These are phyloP conservation scores for Didymellaceae sp. DNA, from an alignment of 2,329 filamentous ascomycete genomes.

Conservation along the genomic window DNA sequence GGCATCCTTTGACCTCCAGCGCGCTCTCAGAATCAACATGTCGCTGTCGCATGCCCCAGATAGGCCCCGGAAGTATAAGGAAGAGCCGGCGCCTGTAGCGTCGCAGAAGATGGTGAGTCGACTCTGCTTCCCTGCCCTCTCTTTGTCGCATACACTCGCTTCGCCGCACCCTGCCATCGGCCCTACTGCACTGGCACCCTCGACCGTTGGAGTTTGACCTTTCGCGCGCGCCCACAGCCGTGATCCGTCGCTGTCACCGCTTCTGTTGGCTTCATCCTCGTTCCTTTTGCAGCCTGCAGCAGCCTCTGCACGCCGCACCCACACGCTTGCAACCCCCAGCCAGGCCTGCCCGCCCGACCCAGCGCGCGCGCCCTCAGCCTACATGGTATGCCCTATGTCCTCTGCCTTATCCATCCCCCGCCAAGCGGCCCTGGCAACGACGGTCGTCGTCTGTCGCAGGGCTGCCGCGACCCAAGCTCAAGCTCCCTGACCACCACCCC, in stretches of 20 bases:
- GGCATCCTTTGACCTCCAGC: slow-evolving; percentile 42
- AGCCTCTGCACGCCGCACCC: slow-evolving; percentile 49
- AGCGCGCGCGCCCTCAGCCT: slow-evolving; percentile 44
- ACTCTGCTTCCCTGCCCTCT: slow-evolving; percentile 45
- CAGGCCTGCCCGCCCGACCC: slow-evolving; percentile 30
- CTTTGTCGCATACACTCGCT: slow-evolving; percentile 29
- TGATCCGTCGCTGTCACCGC: slow-evolving; percentile 34
- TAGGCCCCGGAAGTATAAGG: slow-evolving; percentile 53
- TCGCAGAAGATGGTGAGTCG: slow-evolving; percentile 52
- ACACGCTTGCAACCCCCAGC: slow-evolving; percentile 21
- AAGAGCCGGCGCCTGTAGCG: slow-evolving; percentile 54
- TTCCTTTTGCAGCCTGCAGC: slow-evolving; percentile 48
- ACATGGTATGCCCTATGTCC: slow-evolving; percentile 50
- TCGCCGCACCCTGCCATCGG: slow-evolving; percentile 26
- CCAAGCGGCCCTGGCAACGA: slow-evolving; percentile 40
- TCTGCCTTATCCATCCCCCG: slow-evolving; percentile 25
- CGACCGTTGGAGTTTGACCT: slow-evolving; percentile 43
- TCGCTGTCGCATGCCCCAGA: slow-evolving; percentile 51
- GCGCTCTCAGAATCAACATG: slow-evolving; percentile 50
- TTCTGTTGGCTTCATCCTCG: slow-evolving; percentile 43
- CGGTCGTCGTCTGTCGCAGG: slow-evolving; percentile 6
- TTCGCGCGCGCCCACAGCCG: slow-evolving; percentile 26
- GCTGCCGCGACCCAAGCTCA: slow-evolving; percentile 31
- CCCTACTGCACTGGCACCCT: slow-evolving; percentile 22
- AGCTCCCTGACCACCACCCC: slow-evolving; percentile 25